A percentile compares a stretch with the other conserved stretches of the same genome.
Conservation (phyloP, 495 filamentous ascomycete genomes). For the Hyphodiscus hymeniophilus region DNA sequence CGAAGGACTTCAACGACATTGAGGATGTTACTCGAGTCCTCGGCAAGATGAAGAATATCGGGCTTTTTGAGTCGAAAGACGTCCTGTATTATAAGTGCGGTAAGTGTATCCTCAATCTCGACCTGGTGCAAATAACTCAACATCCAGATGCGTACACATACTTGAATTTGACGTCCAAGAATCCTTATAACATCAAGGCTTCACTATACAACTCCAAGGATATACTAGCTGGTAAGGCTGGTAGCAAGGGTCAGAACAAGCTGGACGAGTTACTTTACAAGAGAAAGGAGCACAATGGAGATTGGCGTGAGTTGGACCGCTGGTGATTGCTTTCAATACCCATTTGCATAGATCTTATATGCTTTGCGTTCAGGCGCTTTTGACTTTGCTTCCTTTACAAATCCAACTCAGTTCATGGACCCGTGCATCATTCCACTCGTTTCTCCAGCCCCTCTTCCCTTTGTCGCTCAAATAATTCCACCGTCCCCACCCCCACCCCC, state of each 20-base stretch:
- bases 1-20: slow-evolving; percentile 58
- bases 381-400: not conserved
- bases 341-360: slow-evolving; percentile 8
- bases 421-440: not conserved
- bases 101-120: slow-evolving; percentile 21
- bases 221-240: slow-evolving; percentile 17
- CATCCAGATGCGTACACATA: slow-evolving; percentile 62
- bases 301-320: slow-evolving; percentile 1
- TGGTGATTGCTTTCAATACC: slow-evolving; percentile 11
- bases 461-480: not conserved
- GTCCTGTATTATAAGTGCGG: slow-evolving; percentile 68
- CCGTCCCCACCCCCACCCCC: not conserved
- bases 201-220: slow-evolving; percentile 43
- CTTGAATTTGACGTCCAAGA: slow-evolving; percentile 56
- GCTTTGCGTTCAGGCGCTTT: not conserved
- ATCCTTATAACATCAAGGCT: slow-evolving; percentile 59
- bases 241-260: slow-evolving; percentile 5
- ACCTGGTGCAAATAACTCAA: slow-evolving; percentile 3
- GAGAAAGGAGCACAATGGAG: slow-evolving; percentile 3
- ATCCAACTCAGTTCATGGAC: not conserved
- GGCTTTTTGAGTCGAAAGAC: slow-evolving; percentile 39
- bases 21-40: slow-evolving; percentile 62
- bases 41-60: slow-evolving; percentile 47
- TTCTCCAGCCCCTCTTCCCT: not conserved
- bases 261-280: slow-evolving; percentile 16